phyloP scores from a whole-genome alignment of 768 basidiomycete species.

The Lentinula edodes region DNA sequence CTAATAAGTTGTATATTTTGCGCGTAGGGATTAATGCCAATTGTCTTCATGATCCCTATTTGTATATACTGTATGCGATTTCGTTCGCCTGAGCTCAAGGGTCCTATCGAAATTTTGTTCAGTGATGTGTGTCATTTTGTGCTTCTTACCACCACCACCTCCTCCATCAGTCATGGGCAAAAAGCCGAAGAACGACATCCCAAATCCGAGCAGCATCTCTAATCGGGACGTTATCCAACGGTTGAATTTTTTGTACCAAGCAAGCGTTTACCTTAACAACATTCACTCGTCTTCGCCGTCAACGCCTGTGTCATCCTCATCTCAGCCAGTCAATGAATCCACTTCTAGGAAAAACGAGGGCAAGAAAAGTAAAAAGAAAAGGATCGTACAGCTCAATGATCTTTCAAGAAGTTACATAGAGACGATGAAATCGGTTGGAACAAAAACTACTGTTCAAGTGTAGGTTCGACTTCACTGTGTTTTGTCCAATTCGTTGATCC shows the following conservation, averaged over 20 bases:
- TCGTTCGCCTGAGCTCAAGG: no score
- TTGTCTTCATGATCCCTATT: neutral
- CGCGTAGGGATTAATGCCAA: neutral
- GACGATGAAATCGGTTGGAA: constrained; percentile 65
- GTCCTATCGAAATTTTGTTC: no score
- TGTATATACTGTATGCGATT: neutral
- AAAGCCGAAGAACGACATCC: constrained; percentile 52
- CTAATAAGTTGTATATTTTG: constrained; percentile 18
- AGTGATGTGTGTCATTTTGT: neutral
- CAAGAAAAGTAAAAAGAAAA: constrained; percentile 18
- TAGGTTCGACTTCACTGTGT: constrained; percentile 24
- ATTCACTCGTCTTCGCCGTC: constrained; percentile 18
- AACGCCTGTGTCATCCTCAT: neutral
- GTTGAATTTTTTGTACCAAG: constrained; percentile 83
- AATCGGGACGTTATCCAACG: constrained; percentile 80
- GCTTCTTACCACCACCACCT: neutral
- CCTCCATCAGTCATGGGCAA: constrained; percentile 53
- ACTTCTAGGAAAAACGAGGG: neutral
- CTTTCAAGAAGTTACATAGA: constrained; percentile 60
- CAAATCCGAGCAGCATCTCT: constrained; percentile 50
- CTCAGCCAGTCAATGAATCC: neutral
- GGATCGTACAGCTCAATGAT: constrained; percentile 34
- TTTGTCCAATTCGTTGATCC: neutral
- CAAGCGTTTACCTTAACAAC: constrained; percentile 55
- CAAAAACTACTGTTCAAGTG: constrained; percentile 77